Base-by-base conservation (phyloP, 129 eudicot genomes). In the Calendula officinalis region DNA sequence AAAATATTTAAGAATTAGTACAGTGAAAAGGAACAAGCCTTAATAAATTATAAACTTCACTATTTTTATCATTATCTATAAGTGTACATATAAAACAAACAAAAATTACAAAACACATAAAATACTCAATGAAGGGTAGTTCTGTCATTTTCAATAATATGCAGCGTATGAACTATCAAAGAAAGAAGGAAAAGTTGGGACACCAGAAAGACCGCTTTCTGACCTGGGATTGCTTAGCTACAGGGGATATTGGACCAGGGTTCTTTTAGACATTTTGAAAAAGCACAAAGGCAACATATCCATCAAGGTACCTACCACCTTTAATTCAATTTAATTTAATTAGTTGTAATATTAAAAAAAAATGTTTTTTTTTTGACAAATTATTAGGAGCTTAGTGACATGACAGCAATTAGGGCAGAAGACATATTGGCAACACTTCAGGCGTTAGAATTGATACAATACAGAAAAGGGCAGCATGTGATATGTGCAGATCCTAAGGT, bases 401-500 rank as follows among this genome's bases (percentile, higher is more conserved):
- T 92, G 96, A 92, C 98, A 4, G 96, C 98, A 48, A 92, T 92
- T 12, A 92, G 77, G 82, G 85, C 95, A 9, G 98, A 92, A 75
- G 98, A 92, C 59, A 85, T 92, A 5, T 64, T 92, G 55, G 54
- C 84, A 4, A 92, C 96, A 22, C 98, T 92, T 36, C 98, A 92
- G 75, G 76, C 80, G 14, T 73, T 92, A 39, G 98, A 92, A 56
- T 57, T 92, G 81, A 92, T 92, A 27, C 96, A 88, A 44, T 92
- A 92, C 72, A 82, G 96, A 3, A 92, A 88, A 80, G 98, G 98
- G 59, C 98, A 92, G 69, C 96, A 92, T 49, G 96, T 85, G 9
- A 92, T 92, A 35, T 88, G 96, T 60, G 98, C 98, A 38, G 98
- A 92, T 77, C 98, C 98, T 1, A 88, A 92, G 91, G 91, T 92